These are phyloP conservation scores for Cercophora scortea DNA, from an alignment of 495 filamentous ascomycete genomes.

Conservation along the genomic window DNA sequence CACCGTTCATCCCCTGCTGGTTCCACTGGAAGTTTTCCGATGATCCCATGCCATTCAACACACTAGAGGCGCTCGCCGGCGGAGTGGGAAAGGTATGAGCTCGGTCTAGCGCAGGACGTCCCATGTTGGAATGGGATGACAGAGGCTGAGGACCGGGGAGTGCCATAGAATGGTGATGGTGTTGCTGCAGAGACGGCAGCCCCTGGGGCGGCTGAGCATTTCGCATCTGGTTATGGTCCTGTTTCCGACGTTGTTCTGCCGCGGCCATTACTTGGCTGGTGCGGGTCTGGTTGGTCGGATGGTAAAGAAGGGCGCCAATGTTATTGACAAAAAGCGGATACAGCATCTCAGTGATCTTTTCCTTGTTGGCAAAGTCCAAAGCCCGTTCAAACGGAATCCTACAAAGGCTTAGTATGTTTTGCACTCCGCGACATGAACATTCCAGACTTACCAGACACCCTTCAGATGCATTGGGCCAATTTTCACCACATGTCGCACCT, in stretches of 20 bases:
- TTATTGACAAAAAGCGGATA: conserved; percentile 98
- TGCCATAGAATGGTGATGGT: conserved; percentile 74
- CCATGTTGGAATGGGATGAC: conserved; percentile 59
- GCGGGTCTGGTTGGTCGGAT: conserved; percentile 77
- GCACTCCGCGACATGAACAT: neutral
- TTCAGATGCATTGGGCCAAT: conserved; percentile 99
- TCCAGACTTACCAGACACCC: conserved; percentile 79
- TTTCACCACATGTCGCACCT: conserved; percentile 93
- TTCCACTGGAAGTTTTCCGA: conserved; percentile 71
- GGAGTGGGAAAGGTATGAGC: conserved; percentile 91
- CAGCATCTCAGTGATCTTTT: conserved; percentile 92
- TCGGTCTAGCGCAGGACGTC: conserved; percentile 67
- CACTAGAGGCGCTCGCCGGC: conserved; percentile 82
- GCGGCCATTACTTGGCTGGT: conserved; percentile 85
- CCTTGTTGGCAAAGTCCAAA: conserved; percentile 96
- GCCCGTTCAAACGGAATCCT: conserved; percentile 98
- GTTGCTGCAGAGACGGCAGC: conserved; percentile 63
- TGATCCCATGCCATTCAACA: conserved; percentile 68
- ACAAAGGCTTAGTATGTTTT: neutral
- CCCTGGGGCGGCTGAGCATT: conserved; percentile 23
- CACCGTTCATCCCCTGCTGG: conserved; percentile 55
- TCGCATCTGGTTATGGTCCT: conserved; percentile 49
- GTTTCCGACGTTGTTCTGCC: conserved; percentile 59
- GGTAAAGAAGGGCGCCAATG: conserved; percentile 89
- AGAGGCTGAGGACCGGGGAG: conserved; percentile 61